Conservation (phyloP, 2,329 filamentous ascomycete species). For the Penicillium hordei region DNA sequence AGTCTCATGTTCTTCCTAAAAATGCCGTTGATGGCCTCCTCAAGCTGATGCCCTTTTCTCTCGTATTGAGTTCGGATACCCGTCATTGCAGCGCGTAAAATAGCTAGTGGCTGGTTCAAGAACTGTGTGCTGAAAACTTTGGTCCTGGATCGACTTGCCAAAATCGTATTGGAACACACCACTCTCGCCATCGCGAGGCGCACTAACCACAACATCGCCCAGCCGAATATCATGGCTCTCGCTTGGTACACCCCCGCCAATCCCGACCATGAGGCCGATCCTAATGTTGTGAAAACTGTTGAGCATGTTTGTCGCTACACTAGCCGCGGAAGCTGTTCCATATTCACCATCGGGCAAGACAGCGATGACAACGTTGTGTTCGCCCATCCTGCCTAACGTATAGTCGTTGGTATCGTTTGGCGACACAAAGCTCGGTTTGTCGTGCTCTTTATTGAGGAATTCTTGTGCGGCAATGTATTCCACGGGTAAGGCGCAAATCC, state of each 20-base stretch:
- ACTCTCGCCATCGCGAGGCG: background rate
- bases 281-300: background rate
- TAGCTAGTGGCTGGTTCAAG: background rate
- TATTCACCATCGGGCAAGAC: background rate
- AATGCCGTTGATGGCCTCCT: background rate
- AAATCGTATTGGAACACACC: constrained; percentile 23
- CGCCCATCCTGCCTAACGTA: background rate
- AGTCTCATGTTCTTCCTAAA: too few species aligned
- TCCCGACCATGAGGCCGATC: constrained; percentile 10
- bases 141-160: constrained; percentile 11
- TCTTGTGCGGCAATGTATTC: background rate
- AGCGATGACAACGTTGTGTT: background rate
- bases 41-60: background rate
- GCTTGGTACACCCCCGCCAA: constrained; percentile 37
- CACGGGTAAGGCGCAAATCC: background rate
- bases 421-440: background rate
- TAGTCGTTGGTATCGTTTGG: background rate
- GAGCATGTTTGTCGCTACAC: background rate
- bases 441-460: background rate
- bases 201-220: constrained; percentile 10
- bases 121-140: background rate
- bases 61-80: background rate
- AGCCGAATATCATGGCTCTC: constrained; percentile 29
- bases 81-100: accelerated
- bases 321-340: background rate